Evolutionary conservation across 2,329 filamentous ascomycete species (phyloP).

Genomic region (Colletotrichum camelliae): DNA sequence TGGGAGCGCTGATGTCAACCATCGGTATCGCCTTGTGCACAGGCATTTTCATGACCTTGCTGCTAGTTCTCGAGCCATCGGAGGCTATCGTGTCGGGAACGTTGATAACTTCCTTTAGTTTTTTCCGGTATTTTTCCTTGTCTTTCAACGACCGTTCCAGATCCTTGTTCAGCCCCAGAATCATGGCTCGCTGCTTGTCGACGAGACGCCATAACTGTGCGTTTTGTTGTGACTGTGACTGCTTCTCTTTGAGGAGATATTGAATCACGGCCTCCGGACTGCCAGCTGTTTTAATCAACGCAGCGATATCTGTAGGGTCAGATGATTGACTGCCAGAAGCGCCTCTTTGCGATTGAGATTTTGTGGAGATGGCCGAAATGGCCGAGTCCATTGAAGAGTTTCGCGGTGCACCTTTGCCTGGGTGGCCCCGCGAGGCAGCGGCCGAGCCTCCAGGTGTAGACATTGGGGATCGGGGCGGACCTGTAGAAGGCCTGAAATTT

Average conservation of each 20-base stretch:
- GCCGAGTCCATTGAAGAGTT: slow-evolving; percentile 93
- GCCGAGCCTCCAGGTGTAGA: slow-evolving; percentile 55
- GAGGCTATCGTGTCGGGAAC: slow-evolving; percentile 37
- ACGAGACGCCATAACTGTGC: slow-evolving; percentile 93
- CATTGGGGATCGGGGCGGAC: slow-evolving; percentile 40
- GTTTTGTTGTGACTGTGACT: slow-evolving; percentile 87
- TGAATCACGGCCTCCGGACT: slow-evolving; percentile 89
- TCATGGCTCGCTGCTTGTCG: slow-evolving; percentile 94
- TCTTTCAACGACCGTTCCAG: slow-evolving; percentile 90
- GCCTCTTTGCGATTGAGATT: slow-evolving; percentile 61
- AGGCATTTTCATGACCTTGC: slow-evolving; percentile 18
- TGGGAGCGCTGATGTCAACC: slow-evolving; percentile 32
- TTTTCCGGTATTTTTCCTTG: slow-evolving; percentile 91
- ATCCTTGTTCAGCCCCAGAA: slow-evolving; percentile 92
- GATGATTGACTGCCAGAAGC: slow-evolving; percentile 59
- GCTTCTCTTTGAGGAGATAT: slow-evolving; percentile 89
- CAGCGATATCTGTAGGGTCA: slow-evolving; percentile 76
- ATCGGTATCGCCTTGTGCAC: slow-evolving; percentile 26
- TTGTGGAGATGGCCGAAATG: slow-evolving; percentile 77
- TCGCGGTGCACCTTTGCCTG: slow-evolving; percentile 57
- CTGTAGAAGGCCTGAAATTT: slow-evolving; percentile 47
- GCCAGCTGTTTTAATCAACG: slow-evolving; percentile 82
- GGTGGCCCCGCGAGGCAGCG: slow-evolving; percentile 43
- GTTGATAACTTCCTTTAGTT: slow-evolving; percentile 76
- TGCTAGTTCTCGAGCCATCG: slow-evolving; percentile 23